Evolutionary conservation across 2,329 filamentous ascomycete species (phyloP).

Genomic region (Aureobasidium sp.): DNA sequence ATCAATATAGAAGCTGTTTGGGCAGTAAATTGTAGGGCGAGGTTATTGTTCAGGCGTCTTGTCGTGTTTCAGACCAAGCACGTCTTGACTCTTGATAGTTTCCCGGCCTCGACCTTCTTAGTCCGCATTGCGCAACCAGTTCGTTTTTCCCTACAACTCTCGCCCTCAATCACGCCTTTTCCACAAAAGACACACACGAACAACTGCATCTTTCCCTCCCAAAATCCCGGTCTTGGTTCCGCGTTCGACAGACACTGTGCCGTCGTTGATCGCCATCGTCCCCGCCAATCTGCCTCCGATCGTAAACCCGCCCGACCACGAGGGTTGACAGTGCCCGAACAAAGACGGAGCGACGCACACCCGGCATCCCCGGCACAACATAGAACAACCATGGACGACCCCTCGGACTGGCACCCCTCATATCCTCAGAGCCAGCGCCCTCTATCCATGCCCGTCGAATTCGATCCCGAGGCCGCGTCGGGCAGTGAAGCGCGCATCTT

Average conservation of each 20-base stretch:
- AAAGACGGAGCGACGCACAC: neutral
- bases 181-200: neutral
- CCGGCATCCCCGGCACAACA: neutral
- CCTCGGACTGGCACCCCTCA: conserved; percentile 13
- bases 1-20: neutral
- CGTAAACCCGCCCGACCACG: conserved; percentile 4
- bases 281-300: neutral
- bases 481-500: conserved; percentile 7
- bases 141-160: neutral
- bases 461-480: conserved; percentile 8
- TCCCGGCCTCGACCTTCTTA: neutral
- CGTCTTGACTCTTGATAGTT: neutral
- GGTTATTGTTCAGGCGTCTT: neutral
- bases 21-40: neutral
- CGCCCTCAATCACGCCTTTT: too few species aligned
- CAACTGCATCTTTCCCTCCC: neutral
- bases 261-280: conserved; percentile 2
- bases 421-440: conserved; percentile 14
- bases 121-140: conserved; percentile 5
- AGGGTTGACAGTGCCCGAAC: neutral
- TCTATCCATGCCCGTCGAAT: conserved; percentile 13
- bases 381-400: conserved; percentile 12
- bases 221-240: neutral
- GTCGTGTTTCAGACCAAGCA: neutral
- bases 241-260: neutral